Percentiles rank a stretch among this genome's conserved stretches.
Evolutionary conservation across 2,329 filamentous ascomycete species (phyloP).

Genomic region (Diaporthe humulicola): DNA sequence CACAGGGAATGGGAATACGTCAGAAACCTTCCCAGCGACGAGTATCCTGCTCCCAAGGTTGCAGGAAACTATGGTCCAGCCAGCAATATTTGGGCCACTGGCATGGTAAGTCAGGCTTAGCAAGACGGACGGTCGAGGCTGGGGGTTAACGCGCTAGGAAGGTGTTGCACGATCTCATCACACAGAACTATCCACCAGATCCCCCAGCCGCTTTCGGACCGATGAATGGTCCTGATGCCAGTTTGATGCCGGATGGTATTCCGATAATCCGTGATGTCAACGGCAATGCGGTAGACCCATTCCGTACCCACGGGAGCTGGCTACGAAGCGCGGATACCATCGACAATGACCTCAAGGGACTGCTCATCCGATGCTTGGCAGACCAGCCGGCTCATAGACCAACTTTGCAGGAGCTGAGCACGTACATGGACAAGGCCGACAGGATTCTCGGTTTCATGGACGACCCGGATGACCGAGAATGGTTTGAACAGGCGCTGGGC

Average conservation of each 20-base stretch:
- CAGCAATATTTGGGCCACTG: slow-evolving; percentile 14
- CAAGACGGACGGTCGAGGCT: not conserved
- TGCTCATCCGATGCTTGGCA: slow-evolving; percentile 18
- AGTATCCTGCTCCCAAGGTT: not conserved
- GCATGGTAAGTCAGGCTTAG: not conserved
- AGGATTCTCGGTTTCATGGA: not conserved
- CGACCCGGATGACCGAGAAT: slow-evolving; percentile 1
- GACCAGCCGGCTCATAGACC: slow-evolving; percentile 15
- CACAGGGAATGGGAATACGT: slow-evolving; percentile 29
- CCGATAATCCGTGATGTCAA: not conserved
- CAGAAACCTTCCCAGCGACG: not conserved
- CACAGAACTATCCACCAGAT: not conserved
- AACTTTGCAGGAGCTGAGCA: not conserved
- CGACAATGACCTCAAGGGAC: not conserved
- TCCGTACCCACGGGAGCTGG: slow-evolving; percentile 5
- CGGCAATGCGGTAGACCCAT: not conserved
- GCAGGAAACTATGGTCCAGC: slow-evolving; percentile 8
- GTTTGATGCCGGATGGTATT: not conserved
- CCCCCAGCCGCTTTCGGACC: not conserved
- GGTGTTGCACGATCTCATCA: slow-evolving; percentile 4
- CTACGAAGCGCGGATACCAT: not conserved
- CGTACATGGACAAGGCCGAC: not conserved
- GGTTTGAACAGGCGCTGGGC: not conserved
- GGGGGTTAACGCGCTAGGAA: not conserved
- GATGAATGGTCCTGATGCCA: not conserved